Conservation (phyloP, 768 basidiomycete genomes). For the Leucogyrophana mollusca region DNA sequence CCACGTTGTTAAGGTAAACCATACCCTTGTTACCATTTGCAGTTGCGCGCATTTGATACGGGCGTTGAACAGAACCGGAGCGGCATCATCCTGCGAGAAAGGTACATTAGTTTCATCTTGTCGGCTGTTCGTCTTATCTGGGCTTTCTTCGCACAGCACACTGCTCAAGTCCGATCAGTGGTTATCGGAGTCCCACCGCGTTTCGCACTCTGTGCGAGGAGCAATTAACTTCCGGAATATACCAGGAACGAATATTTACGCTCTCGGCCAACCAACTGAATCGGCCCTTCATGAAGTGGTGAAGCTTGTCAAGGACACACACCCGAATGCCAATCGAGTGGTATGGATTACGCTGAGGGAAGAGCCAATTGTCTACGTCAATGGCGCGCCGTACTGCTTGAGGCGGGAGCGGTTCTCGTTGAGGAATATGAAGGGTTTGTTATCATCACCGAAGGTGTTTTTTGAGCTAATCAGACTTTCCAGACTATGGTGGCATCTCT, state of each 20-base stretch:
- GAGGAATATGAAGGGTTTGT: constrained; percentile 88
- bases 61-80: constrained; percentile 68
- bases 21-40: background rate
- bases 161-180: constrained; percentile 93
- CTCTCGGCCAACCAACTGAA: constrained; percentile 86
- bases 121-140: constrained; percentile 1
- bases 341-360: constrained; percentile 95
- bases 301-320: constrained; percentile 52
- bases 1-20: constrained; percentile 80
- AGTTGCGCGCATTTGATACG: background rate
- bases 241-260: constrained; percentile 79
- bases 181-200: constrained; percentile 68
- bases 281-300: constrained; percentile 86
- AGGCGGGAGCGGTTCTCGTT: constrained; percentile 83
- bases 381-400: constrained; percentile 89
- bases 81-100: constrained; percentile 91
- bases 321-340: constrained; percentile 61
- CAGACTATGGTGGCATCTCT: constrained; percentile 95
- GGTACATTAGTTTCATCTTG: constrained; percentile 42
- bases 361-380: constrained; percentile 89
- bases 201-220: constrained; percentile 76
- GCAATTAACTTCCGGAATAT: constrained; percentile 93
- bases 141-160: constrained; percentile 44
- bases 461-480: background rate
- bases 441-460: background rate